A percentile compares a stretch with the other conserved stretches of the same genome.
phyloP scores from a whole-genome alignment of 805 yeast species.

The Metschnikowia shivogae region DNA sequence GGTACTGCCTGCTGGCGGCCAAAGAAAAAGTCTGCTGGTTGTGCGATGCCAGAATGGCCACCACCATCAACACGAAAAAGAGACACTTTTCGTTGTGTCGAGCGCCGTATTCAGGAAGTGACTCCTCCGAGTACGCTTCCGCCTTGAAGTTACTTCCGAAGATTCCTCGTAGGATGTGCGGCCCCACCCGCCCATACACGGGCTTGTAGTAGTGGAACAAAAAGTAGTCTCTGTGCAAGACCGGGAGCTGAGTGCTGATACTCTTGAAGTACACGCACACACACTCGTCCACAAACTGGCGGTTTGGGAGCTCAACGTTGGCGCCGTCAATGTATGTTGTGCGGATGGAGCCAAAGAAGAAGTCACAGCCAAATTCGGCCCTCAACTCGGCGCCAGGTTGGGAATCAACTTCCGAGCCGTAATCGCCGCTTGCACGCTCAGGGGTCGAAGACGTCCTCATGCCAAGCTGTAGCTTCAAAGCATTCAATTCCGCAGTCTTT shows the following conservation, averaged over 20 bases:
- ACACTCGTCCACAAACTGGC: slow-evolving; percentile 9
- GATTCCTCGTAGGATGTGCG: neutral
- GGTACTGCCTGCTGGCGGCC: slow-evolving; percentile 8
- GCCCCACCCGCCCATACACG: slow-evolving; percentile 9
- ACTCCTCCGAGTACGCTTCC: neutral
- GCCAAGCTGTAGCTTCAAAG: slow-evolving; percentile 1
- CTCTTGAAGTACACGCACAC: slow-evolving; percentile 9
- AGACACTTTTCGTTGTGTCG: slow-evolving; percentile 7
- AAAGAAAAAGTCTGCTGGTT: slow-evolving; percentile 14
- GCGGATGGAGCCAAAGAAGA: neutral
- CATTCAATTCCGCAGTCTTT: slow-evolving; percentile 8
- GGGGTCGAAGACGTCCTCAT: neutral
- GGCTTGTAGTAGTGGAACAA: slow-evolving; percentile 15
- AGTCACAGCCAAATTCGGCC: neutral
- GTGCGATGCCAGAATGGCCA: slow-evolving; percentile 18
- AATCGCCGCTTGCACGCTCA: too few relatives aligned
- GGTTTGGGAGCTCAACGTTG: slow-evolving; percentile 6
- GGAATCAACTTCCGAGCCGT: too few relatives aligned
- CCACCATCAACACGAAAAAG: slow-evolving; percentile 15
- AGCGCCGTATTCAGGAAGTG: neutral
- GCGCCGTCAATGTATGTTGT: neutral
- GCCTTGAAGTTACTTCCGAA: slow-evolving; percentile 4
- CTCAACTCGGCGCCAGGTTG: too few relatives aligned
- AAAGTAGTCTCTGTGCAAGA: slow-evolving; percentile 15
- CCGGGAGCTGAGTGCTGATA: slow-evolving; percentile 15